Evolutionary conservation across 495 filamentous ascomycete species (phyloP).

Genomic region (Neurospora discreta): DNA sequence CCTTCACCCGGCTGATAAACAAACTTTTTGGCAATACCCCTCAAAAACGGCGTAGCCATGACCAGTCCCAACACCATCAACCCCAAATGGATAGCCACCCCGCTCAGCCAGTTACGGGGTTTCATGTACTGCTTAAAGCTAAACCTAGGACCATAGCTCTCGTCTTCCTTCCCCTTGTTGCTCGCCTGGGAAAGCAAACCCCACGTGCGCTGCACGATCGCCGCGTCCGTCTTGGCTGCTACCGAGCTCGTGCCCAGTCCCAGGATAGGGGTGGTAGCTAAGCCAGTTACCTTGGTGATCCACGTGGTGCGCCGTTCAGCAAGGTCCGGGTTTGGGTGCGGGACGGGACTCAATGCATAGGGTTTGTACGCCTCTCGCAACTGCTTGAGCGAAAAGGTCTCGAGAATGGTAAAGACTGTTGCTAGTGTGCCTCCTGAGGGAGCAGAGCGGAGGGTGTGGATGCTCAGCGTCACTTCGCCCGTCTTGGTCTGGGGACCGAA

Average conservation of each 20-base stretch:
- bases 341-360: conserved; percentile 55
- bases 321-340: conserved; percentile 35
- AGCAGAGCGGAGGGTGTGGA: conserved; percentile 48
- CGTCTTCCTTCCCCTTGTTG: conserved; percentile 6
- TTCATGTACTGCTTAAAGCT: conserved; percentile 57
- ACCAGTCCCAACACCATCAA: conserved; percentile 40
- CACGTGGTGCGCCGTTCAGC: conserved; percentile 23
- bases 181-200: conserved; percentile 49
- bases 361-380: conserved; percentile 45
- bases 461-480: conserved; percentile 45
- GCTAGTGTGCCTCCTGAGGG: conserved; percentile 66
- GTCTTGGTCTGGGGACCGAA: conserved; percentile 36
- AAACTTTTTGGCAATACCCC: conserved; percentile 22
- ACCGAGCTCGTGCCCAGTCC: conserved; percentile 56
- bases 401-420: conserved; percentile 53
- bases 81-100: conserved; percentile 44
- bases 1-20: conserved; percentile 60
- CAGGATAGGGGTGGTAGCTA: conserved; percentile 50
- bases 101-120: conserved; percentile 47
- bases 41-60: conserved; percentile 34
- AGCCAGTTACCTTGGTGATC: conserved; percentile 45
- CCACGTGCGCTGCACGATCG: conserved; percentile 67
- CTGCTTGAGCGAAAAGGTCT: conserved; percentile 47
- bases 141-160: conserved; percentile 63
- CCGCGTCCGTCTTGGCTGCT: conserved; percentile 46